Evolutionary conservation across 192 early-diverging fungal genomes (phyloP), one percentile per base, ranked within the genome.

Genomic region (Coemansia sp.): DNA sequence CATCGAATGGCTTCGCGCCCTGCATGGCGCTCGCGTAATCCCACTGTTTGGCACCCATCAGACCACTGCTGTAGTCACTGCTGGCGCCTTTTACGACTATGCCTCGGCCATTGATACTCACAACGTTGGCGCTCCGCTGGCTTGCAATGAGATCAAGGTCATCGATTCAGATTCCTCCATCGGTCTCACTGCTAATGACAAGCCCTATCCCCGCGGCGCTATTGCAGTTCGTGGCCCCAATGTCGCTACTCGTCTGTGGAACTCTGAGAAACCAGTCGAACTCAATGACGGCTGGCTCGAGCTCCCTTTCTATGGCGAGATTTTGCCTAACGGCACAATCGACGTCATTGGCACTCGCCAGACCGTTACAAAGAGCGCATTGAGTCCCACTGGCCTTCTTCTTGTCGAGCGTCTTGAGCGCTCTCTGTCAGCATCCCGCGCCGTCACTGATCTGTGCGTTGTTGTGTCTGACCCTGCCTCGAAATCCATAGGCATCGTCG

Each of bases 131-230:
- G 67, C 83, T 0, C 83, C 83, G 11, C 59, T 84, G n/a, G 61
- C 83, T 3, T 74, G 78, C 69, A 70, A 74, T 62, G 83, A 84
- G 59, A 68, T 84, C 59, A 84, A 84, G 65, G 34, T 84, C 7
- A 67, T 78, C 4, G 69, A 82, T 22, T 39, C 47, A 2, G 39
- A 59, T 35, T 13, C 58, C 0, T 24, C 30, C 0, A 50, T 62
- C 6, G 35, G 38, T 6, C 56, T 78, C 24, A 62, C 47, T 6
- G 62, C 64, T 9, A 70, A 75, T 4, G 75, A 74, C 40, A 29
- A 63, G 52, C 65, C 77, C 32, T 70, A 84, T 30, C 78, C 78
- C 3, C 71, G 75, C 43, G 83, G 83, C 8, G 47, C 65, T 5
- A 68, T 84, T 43, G 59, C 59, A 2, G 69, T 80, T 16, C 78